Evolutionary conservation across 2,329 filamentous ascomycete species (phyloP).

Genomic region (Sclerotinia nivalis): DNA sequence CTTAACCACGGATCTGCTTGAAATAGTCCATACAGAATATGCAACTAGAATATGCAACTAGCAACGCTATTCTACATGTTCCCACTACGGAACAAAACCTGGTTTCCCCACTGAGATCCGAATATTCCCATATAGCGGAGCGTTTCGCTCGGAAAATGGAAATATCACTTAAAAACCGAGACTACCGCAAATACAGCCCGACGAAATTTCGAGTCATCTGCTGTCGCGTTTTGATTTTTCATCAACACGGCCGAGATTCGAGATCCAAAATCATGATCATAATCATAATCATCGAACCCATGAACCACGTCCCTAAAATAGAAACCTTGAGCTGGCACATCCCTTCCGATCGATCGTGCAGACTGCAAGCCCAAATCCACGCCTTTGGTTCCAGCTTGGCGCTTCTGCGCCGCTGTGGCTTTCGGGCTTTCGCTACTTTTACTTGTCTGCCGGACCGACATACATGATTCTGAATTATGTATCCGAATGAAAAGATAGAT

Average conservation of each 20-base stretch:
- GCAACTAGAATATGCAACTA: fast-evolving
- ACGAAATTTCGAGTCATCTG: background rate
- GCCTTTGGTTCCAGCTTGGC: constrained; percentile 1
- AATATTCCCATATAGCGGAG: background rate
- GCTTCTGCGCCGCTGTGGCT: constrained; percentile 9
- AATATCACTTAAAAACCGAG: no score
- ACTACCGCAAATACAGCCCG: fast-evolving
- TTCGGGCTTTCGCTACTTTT: background rate
- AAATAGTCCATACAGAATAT: background rate
- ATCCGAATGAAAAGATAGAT: background rate
- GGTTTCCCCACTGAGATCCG: background rate
- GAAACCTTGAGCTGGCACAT: background rate
- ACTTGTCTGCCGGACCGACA: background rate
- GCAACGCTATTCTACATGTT: background rate
- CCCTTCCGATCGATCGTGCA: background rate
- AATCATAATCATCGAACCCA: background rate
- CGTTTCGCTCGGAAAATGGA: background rate
- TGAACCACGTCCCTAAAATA: background rate
- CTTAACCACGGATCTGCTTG: background rate
- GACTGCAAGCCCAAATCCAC: background rate
- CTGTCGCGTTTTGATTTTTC: background rate
- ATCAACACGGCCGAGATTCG: background rate
- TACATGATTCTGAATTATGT: background rate
- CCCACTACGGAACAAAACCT: background rate
- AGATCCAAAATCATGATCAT: no score